Conservation (phyloP, 208 protist species). For the Wallacemonas sp. region DNA sequence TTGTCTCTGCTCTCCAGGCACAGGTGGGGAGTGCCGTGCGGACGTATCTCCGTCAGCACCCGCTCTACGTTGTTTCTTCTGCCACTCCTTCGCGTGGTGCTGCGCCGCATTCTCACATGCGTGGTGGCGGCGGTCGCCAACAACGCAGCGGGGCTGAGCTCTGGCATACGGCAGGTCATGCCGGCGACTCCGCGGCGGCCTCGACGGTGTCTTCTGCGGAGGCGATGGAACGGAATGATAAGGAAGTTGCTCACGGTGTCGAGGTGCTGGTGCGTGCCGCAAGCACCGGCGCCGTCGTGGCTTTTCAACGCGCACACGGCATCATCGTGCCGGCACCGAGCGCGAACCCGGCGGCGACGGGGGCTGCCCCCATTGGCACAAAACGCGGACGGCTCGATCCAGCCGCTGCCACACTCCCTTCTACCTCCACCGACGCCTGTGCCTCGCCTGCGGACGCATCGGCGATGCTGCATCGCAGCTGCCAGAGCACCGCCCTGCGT, state of each 20-base stretch:
- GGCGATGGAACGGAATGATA: constrained; percentile 15
- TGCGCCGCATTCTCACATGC: background rate
- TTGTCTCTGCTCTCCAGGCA: constrained; percentile 1
- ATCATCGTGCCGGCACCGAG: background rate
- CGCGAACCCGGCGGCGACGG: background rate
- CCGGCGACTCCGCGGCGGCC: background rate
- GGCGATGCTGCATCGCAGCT: constrained; percentile 34
- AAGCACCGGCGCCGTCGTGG: constrained; percentile 54
- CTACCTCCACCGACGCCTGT: too few relatives aligned
- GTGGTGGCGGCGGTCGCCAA: background rate
- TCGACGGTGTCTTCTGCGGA: background rate
- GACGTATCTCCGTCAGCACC: background rate
- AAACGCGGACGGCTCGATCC: background rate
- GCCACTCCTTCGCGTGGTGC: background rate
- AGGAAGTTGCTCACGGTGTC: constrained; percentile 48
- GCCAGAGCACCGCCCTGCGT: constrained; percentile 53
- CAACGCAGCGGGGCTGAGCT: background rate
- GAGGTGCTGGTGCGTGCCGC: constrained; percentile 57
- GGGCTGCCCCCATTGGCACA: background rate
- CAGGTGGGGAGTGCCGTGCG: background rate
- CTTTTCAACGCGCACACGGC: constrained; percentile 26
- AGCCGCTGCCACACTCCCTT: background rate
- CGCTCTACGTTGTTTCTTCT: background rate
- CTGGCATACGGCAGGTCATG: background rate
- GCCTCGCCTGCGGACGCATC: background rate